These are phyloP conservation scores for Lasiosphaeria miniovina DNA, from an alignment of 495 filamentous ascomycete species.

Conservation along the genomic window DNA sequence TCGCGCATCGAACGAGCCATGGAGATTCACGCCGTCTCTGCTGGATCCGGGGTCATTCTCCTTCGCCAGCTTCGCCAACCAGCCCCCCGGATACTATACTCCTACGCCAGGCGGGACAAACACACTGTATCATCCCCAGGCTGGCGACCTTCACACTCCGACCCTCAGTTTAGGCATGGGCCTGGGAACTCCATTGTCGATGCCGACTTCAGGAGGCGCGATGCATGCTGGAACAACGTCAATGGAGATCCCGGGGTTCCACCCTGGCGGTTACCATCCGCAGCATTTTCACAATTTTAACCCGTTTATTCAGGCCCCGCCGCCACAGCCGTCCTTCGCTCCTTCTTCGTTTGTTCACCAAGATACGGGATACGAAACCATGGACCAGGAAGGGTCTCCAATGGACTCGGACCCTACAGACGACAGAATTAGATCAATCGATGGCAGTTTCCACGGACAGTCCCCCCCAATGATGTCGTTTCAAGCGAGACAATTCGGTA, in stretches of 20 bases:
- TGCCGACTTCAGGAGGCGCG: slow-evolving; percentile 63
- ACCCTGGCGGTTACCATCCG: slow-evolving; percentile 56
- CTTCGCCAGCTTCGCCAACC: slow-evolving; percentile 73
- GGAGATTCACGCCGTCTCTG: slow-evolving; percentile 82
- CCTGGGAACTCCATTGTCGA: slow-evolving; percentile 79
- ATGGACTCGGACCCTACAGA: slow-evolving; percentile 48
- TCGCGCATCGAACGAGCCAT: slow-evolving; percentile 67
- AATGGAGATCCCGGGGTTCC: slow-evolving; percentile 54
- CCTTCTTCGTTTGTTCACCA: slow-evolving; percentile 77
- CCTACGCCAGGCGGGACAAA: slow-evolving; percentile 84
- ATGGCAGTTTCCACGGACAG: slow-evolving; percentile 47
- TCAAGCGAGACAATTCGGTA: slow-evolving; percentile 39
- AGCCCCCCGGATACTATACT: slow-evolving; percentile 80
- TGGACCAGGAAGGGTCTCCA: slow-evolving; percentile 69
- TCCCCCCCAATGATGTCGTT: slow-evolving; percentile 43
- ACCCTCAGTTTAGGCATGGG: slow-evolving; percentile 58
- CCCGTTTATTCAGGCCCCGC: slow-evolving; percentile 62
- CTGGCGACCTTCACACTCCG: slow-evolving; percentile 89
- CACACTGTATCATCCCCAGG: slow-evolving; percentile 75
- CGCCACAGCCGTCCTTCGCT: slow-evolving; percentile 61
- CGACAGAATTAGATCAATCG: slow-evolving; percentile 49
- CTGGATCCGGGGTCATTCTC: slow-evolving; percentile 81
- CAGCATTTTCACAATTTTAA: slow-evolving; percentile 72
- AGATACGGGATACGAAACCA: slow-evolving; percentile 71
- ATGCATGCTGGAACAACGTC: slow-evolving; percentile 53